Percentiles rank a stretch among this genome's conserved stretches.
Evolutionary conservation across 2,329 filamentous ascomycete genomes (phyloP).

Genomic region (Fusarium aywerte): DNA sequence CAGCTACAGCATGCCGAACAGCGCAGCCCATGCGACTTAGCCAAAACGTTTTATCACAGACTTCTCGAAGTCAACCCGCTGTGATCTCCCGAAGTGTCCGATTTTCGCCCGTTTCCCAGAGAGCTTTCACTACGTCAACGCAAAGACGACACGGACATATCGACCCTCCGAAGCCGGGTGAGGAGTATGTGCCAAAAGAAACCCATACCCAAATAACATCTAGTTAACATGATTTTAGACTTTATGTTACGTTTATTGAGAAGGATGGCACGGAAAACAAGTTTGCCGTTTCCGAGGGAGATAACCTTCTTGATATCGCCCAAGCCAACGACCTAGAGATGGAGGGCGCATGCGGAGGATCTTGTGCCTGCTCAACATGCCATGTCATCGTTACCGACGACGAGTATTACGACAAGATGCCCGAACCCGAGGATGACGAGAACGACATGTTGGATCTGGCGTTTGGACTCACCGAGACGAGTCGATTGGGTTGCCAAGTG

Average conservation of each 20-base stretch:
- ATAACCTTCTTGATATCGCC: conserved; percentile 95
- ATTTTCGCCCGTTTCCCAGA: conserved; percentile 38
- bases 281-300: conserved; percentile 83
- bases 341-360: conserved; percentile 97
- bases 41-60: conserved; percentile 24
- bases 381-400: conserved; percentile 86
- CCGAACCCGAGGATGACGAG: conserved; percentile 81
- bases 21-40: conserved; percentile 41
- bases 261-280: conserved; percentile 83
- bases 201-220: not conserved
- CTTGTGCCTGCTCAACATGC: conserved; percentile 92
- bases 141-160: conserved; percentile 79
- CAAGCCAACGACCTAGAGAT: conserved; percentile 96
- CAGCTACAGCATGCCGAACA: conserved; percentile 47
- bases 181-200: conserved; percentile 74
- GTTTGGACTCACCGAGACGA: conserved; percentile 89
- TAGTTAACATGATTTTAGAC: conserved; percentile 60
- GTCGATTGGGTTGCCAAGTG: conserved; percentile 87
- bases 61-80: conserved; percentile 39
- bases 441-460: conserved; percentile 93
- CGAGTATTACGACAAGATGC: conserved; percentile 79
- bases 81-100: conserved; percentile 18
- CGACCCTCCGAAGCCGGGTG: conserved; percentile 84
- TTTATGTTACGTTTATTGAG: conserved; percentile 92
- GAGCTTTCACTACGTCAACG: conserved; percentile 74